Conservation (phyloP, 176 grass and related monocot species). For the Paspalum notatum region DNA sequence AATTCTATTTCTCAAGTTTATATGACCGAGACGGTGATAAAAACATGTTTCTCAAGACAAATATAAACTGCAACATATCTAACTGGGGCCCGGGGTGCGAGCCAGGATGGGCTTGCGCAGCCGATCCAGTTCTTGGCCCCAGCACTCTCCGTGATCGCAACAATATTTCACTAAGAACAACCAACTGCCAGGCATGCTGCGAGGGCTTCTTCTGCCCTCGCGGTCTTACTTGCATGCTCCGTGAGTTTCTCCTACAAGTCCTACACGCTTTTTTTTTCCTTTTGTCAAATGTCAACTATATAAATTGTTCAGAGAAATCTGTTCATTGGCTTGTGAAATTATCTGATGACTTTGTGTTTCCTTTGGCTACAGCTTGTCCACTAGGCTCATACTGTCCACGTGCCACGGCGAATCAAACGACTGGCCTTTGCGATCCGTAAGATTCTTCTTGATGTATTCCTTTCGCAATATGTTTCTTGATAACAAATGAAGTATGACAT, state of each 20-base stretch:
- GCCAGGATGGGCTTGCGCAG: conserved; percentile 66
- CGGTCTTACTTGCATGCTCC: conserved; percentile 89
- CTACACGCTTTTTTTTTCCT: background rate
- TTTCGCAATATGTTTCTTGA: conserved; percentile 3
- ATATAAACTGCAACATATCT: conserved; percentile 76
- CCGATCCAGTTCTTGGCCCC: background rate
- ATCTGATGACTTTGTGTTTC: conserved; percentile 17
- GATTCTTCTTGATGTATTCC: conserved; percentile 30
- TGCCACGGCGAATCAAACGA: conserved; percentile 55
- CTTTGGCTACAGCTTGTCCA: conserved; percentile 65
- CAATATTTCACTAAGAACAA: conserved; percentile 48
- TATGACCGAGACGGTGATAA: conserved; percentile 26
- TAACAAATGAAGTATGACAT: background rate
- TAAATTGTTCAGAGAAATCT: background rate
- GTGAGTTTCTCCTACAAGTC: conserved; percentile 45
- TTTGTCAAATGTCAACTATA: background rate
- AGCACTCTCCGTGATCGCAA: background rate
- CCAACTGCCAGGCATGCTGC: conserved; percentile 58
- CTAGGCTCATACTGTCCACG: conserved; percentile 85
- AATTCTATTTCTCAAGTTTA: conserved; percentile 74
- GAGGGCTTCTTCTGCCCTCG: conserved; percentile 93
- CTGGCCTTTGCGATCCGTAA: conserved; percentile 93
- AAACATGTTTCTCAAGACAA: conserved; percentile 58
- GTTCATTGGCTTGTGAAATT: background rate
- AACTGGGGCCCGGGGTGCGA: conserved; percentile 74